Evolutionary conservation across 306 rosid genomes (phyloP).

Genomic region (Vicia faba): DNA sequence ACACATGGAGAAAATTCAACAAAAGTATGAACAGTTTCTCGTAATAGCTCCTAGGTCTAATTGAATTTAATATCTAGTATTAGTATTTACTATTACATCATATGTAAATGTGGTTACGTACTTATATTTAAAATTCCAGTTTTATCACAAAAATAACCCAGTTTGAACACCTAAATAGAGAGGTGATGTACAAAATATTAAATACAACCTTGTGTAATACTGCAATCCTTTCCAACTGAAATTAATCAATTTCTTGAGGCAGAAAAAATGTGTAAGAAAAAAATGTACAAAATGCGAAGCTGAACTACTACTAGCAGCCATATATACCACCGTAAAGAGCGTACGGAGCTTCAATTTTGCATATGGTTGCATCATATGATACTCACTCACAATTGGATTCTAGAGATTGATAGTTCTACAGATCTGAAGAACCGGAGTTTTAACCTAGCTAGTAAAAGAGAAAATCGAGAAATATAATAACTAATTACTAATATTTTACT

Average conservation of each 20-base stretch:
- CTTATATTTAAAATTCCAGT: no score
- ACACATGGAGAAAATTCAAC: no score
- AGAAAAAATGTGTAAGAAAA: constrained; percentile 31
- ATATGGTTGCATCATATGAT: constrained; percentile 16
- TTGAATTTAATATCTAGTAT: no score
- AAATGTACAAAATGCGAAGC: constrained; percentile 48
- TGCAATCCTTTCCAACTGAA: constrained; percentile 31
- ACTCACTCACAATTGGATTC: neutral
- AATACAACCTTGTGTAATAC: neutral
- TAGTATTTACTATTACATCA: no score
- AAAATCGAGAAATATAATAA: neutral
- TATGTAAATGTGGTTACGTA: no score
- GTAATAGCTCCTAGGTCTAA: no score
- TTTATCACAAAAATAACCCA: no score
- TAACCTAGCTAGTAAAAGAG: no score
- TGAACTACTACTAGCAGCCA: constrained; percentile 11
- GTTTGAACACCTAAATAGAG: neutral
- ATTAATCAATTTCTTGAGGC: constrained; percentile 37
- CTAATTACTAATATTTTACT: neutral
- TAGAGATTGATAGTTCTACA: no score
- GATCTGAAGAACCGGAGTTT: neutral
- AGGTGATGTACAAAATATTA: neutral
- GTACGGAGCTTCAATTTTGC: neutral
- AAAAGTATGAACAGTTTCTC: no score
- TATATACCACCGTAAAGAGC: neutral